A percentile compares a stretch with the other conserved stretches of the same genome.
These are phyloP conservation scores for Citrus cavaleriei DNA, from an alignment of 345 rosid species.

Conservation along the genomic window DNA sequence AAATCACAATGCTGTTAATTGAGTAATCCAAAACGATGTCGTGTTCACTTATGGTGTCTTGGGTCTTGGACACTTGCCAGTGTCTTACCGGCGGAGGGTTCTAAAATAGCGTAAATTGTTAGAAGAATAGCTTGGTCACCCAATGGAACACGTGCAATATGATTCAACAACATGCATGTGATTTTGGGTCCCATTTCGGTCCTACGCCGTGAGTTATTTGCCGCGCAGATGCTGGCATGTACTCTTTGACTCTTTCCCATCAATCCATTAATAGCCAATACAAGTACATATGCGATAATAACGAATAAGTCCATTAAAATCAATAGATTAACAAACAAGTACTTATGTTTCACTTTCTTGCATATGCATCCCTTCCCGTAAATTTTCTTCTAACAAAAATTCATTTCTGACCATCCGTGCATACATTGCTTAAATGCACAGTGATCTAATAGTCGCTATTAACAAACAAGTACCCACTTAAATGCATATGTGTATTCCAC, in stretches of 20 bases:
- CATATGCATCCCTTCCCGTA: not conserved
- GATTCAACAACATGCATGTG: not conserved
- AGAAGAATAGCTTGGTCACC: not conserved
- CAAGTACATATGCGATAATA: not conserved
- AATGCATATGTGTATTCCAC: too few species aligned
- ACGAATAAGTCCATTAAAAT: not conserved
- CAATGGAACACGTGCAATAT: not conserved
- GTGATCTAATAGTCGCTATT: too few species aligned
- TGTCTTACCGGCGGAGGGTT: not conserved
- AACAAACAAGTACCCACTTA: too few species aligned
- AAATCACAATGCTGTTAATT: too few species aligned
- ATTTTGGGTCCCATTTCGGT: conserved; percentile 1
- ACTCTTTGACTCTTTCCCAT: too few species aligned
- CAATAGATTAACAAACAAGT: not conserved
- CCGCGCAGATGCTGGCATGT: not conserved
- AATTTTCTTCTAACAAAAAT: not conserved
- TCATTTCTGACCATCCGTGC: too few species aligned
- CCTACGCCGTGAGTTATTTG: not conserved
- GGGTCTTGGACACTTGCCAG: not conserved
- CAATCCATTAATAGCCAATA: not conserved
- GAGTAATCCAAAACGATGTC: not conserved
- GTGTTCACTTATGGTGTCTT: not conserved
- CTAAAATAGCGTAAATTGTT: too few species aligned
- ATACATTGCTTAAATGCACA: too few species aligned
- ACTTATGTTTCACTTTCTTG: not conserved